Conservation (phyloP, 129 eudicot genomes). For the Arctium lappa region DNA sequence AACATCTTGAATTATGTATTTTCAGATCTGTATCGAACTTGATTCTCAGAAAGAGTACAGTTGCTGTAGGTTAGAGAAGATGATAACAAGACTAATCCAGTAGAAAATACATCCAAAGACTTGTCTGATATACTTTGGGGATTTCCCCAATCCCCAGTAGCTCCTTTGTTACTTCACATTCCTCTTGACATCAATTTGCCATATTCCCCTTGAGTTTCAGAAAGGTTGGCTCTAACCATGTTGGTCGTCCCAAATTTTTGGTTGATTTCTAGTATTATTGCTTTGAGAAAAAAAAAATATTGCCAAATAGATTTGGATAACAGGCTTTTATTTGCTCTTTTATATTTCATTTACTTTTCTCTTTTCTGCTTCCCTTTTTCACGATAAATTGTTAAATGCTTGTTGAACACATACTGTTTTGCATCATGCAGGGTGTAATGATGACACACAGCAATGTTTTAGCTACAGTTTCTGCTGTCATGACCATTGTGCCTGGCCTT, state of each 20-base stretch:
- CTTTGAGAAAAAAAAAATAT: not conserved
- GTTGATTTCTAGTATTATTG: not conserved
- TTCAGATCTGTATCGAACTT: not conserved
- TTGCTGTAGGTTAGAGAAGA: not conserved
- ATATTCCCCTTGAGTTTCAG: not conserved
- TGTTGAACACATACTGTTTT: not conserved
- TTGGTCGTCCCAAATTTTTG: not conserved
- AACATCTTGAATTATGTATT: not conserved
- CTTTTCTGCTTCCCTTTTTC: not conserved
- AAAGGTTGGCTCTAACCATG: not conserved
- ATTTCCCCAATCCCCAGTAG: not conserved
- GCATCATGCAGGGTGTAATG: conserved; percentile 82
- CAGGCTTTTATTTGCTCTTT: not conserved
- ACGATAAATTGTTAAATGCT: not conserved
- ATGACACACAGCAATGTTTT: conserved; percentile 91
- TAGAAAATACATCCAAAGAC: not conserved
- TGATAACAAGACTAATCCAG: not conserved
- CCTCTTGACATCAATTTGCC: not conserved
- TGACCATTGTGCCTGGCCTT: conserved; percentile 90
- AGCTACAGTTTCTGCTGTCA: conserved; percentile 90
- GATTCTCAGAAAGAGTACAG: not conserved
- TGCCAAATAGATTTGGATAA: not conserved
- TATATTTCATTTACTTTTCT: not conserved
- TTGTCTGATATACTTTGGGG: not conserved
- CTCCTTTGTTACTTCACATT: not conserved